A percentile compares a stretch with the other conserved stretches of the same genome.
Conservation (phyloP, 768 basidiomycete species). For the Mrakia frigida region DNA sequence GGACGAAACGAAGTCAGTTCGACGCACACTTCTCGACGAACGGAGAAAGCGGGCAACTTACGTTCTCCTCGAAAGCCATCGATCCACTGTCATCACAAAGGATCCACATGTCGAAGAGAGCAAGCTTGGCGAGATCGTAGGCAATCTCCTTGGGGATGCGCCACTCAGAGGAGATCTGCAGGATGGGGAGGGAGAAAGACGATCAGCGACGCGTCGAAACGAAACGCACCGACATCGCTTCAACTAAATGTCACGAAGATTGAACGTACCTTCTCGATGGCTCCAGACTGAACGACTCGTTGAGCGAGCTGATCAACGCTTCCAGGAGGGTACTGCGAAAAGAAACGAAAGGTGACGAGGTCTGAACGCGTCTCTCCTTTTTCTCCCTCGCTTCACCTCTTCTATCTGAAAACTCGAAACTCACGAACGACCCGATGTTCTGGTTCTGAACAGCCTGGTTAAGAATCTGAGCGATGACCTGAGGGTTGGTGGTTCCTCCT, state of each 20-base stretch:
- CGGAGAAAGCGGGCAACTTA: neutral
- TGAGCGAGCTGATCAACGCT: conserved; percentile 45
- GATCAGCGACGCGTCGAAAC: neutral
- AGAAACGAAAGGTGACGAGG: neutral
- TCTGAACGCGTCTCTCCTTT: too few species aligned
- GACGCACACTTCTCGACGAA: too few species aligned
- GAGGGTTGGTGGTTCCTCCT: conserved; percentile 7
- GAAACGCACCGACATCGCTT: conserved; percentile 13
- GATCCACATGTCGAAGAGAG: conserved; percentile 45
- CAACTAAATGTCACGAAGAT: too few species aligned
- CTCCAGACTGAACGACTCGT: conserved; percentile 44
- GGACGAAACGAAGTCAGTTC: too few species aligned
- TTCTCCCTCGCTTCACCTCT: neutral
- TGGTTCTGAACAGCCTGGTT: conserved; percentile 36
- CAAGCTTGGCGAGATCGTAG: conserved; percentile 45
- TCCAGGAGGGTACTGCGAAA: conserved; percentile 43
- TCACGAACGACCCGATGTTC: conserved; percentile 44
- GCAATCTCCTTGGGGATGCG: conserved; percentile 40
- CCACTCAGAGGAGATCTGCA: conserved; percentile 45
- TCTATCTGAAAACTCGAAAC: neutral
- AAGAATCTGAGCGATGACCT: neutral
- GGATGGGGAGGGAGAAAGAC: neutral
- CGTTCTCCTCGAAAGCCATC: neutral
- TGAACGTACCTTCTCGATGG: conserved; percentile 37
- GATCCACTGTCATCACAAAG: conserved; percentile 29